Conservation (phyloP, 345 rosid genomes). For the Populus ilicifolia region DNA sequence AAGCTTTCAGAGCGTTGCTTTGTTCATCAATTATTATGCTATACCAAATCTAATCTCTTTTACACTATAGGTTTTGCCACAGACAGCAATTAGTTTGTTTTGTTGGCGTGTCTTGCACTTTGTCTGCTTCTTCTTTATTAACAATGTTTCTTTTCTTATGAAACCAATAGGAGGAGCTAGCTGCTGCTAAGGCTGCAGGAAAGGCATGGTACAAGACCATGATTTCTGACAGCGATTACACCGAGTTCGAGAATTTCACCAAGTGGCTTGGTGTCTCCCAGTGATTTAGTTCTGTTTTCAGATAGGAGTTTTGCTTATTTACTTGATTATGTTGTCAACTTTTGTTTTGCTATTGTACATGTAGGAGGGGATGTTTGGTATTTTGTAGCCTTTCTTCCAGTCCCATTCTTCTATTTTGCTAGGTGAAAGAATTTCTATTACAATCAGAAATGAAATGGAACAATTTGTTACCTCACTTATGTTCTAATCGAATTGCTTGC, state of each 20-base stretch:
- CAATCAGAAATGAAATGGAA: neutral
- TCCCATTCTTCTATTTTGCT: neutral
- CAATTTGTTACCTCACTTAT: neutral
- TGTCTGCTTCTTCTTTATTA: no score
- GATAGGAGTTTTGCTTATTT: slow-evolving; percentile 1
- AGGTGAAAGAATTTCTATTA: neutral
- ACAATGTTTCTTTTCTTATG: neutral
- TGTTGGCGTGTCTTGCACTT: no score
- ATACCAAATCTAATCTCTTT: no score
- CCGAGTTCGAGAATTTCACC: slow-evolving; percentile 76
- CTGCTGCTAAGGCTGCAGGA: slow-evolving; percentile 70
- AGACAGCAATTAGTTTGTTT: no score
- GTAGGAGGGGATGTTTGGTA: no score
- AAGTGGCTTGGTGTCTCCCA: slow-evolving; percentile 82
- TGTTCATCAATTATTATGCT: no score
- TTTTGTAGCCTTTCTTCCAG: neutral
- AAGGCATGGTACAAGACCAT: slow-evolving; percentile 91
- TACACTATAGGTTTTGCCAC: no score
- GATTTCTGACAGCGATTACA: slow-evolving; percentile 93
- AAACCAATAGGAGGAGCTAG: slow-evolving; percentile 68
- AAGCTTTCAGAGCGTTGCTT: no score
- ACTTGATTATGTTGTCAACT: neutral
- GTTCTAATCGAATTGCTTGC: neutral
- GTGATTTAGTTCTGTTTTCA: slow-evolving; percentile 26
- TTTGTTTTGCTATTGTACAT: no score